Evolutionary conservation across 2,329 filamentous ascomycete species (phyloP), one percentile per base, ranked within the genome.

Genomic region (Neofusicoccum umdonicola): DNA sequence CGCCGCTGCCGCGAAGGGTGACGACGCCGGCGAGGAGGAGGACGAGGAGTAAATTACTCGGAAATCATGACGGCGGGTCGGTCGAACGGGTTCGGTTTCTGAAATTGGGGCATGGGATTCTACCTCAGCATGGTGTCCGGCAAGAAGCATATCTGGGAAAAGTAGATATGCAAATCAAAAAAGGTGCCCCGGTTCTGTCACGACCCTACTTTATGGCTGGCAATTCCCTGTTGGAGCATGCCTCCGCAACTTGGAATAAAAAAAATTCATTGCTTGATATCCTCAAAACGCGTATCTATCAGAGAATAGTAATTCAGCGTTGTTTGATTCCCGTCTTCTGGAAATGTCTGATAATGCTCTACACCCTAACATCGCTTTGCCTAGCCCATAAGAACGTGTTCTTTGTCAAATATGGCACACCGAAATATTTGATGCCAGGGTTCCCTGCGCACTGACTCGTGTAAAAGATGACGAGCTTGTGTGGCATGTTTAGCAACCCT

Each of bases 1-100:
- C 82, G 94, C 92, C 87, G 92, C 95, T 74, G 92, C 93, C 69
- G 92, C 96, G 85, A 90, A 89, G 82, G 90, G 87, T 79, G 91
- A 89, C 73, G 91, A 85, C 68, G 91, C 83, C 66, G 94, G 87
- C 72, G 93, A 90, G 74, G 93, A 92, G 77, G 94, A 96, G 80
- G 93, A 96, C 75, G 93, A 96, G 80, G 82, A 84, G 77, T 78
- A 80, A 69, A 74, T 71, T 65, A 35, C 42, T 60, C 56, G 22
- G 44, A 50, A 42, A 39, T 62, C 47, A 62, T 41, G 45, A 62
- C 12, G 47, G 37, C 58, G 27, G 58, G 27, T 52, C 22, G 47
- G 45, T 50, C 58, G 47, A 62, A 41, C 31, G 19, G 58, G 58
- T 62, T 51, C 45, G 58, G 45, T 15, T 62, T 62, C 45, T 62